Percentiles rank a stretch among this genome's conserved stretches.
Evolutionary conservation across 768 basidiomycete genomes (phyloP).

Genomic region (Boletus eberwhitei): DNA sequence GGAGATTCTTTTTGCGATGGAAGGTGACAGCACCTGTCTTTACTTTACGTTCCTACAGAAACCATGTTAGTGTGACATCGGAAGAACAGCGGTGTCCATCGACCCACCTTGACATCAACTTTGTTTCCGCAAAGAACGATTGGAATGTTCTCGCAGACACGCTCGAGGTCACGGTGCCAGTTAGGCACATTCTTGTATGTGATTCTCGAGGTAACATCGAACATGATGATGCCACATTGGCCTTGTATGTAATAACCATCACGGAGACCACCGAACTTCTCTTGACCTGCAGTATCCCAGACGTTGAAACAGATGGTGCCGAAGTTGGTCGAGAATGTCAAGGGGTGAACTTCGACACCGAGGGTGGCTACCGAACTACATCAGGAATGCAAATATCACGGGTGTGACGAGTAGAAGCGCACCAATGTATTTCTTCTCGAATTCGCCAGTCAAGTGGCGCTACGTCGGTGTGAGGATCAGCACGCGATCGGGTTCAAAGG

Average conservation of each 20-base stretch:
- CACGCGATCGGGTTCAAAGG: constrained; percentile 43
- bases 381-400: constrained; percentile 14
- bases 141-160: constrained; percentile 99
- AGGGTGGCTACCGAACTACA: constrained; percentile 72
- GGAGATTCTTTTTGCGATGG: constrained; percentile 99
- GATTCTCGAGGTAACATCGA: constrained; percentile 98
- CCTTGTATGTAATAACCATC: constrained; percentile 97
- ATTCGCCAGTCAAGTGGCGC: constrained; percentile 99
- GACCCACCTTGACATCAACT: constrained; percentile 93
- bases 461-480: constrained; percentile 51
- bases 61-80: constrained; percentile 2
- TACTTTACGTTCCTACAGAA: constrained; percentile 93
- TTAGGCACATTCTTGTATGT: constrained; percentile 99
- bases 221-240: constrained; percentile 99
- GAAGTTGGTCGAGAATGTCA: constrained; percentile 95
- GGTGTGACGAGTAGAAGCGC: constrained; percentile 28
- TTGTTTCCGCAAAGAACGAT: constrained; percentile 99
- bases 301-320: constrained; percentile 99
- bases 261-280: constrained; percentile 98
- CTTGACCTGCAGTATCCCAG: constrained; percentile 99
- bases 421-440: constrained; percentile 99
- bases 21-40: constrained; percentile 98
- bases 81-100: not conserved
- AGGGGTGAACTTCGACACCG: constrained; percentile 98
- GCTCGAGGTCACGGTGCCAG: constrained; percentile 99